Conservation (phyloP, 345 rosid genomes). For the Tarenaya hassleriana region DNA sequence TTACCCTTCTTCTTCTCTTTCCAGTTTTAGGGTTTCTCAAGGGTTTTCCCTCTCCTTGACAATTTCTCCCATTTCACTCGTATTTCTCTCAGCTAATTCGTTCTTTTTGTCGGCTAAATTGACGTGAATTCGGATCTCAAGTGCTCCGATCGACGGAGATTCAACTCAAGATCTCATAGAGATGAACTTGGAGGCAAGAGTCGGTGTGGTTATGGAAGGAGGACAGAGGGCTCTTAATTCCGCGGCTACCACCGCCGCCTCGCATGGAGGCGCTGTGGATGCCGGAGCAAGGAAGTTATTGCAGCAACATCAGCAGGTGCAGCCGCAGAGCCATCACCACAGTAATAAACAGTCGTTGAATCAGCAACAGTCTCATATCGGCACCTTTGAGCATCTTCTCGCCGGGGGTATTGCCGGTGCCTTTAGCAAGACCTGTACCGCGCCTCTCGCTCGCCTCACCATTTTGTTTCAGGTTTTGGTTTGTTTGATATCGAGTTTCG, state of each 20-base stretch:
- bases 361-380: slow-evolving; percentile 41
- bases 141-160: not conserved
- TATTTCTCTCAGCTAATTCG: not conserved
- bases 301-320: slow-evolving; percentile 26
- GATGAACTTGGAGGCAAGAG: slow-evolving; percentile 70
- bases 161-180: not conserved
- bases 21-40: slow-evolving; percentile 25
- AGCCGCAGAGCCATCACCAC: not conserved
- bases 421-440: slow-evolving; percentile 93
- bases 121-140: slow-evolving; percentile 10
- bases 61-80: slow-evolving; percentile 10
- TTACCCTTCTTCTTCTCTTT: slow-evolving; percentile 10
- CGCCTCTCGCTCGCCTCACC: slow-evolving; percentile 94
- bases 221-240: slow-evolving; percentile 58
- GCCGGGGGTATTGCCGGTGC: slow-evolving; percentile 98
- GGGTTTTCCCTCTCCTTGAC: slow-evolving; percentile 20
- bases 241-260: slow-evolving; percentile 48
- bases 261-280: slow-evolving; percentile 49
- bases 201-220: slow-evolving; percentile 71
- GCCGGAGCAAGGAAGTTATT: slow-evolving; percentile 41
- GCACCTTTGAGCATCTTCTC: slow-evolving; percentile 47
- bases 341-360: slow-evolving; percentile 25
- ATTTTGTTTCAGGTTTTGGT: slow-evolving; percentile 92
- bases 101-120: not conserved
- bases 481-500: not conserved